Evolutionary conservation across 208 protist genomes (phyloP), one percentile per base, ranked within the genome.

Genomic region (Angomonas deanei): DNA sequence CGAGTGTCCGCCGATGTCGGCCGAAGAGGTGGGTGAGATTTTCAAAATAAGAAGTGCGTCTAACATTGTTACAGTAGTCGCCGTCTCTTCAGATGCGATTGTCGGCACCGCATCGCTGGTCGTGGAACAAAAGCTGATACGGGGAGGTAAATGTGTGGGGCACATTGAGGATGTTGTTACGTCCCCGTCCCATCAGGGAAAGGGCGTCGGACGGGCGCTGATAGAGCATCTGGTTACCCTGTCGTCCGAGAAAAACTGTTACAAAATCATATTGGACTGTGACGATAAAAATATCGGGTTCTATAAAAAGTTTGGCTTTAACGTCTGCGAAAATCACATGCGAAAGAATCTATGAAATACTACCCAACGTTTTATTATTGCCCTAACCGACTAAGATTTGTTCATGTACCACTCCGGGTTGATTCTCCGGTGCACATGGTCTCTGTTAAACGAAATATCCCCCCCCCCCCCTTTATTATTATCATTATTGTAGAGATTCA

Each of bases 151-250:
- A 26, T 77, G 73, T 46, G 89, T 92, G 0, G 89, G 82, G 0
- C 89, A 95, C 61, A 75, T 95, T 68, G 89, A 95, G 54, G 89
- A 95, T 61, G 89, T 95, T 32, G 86, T 92, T 26, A 82, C 84
- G 0, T 66, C 84, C 65, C 76, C 84, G 3, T n/a, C 49, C 24
- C 78, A 72, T 48, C 73, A 80, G 17, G 84, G 79, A 3, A 57
- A 75, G 23, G 83, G 81, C n/a, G 68, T 90, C 48, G 84, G 80
- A 0, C 68, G 78, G 10, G 61, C 65, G 10, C 72, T 95, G n/a
- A 56, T 95, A 23, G 32, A 67, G 4, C 56, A 64, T 5, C 61
- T 92, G 0, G 69, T 76, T 4, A 63, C 67, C 31, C 65, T 76
- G n/a, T 73, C 86, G 17, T 73, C 64, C 17, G 57, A 61, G 24